Conservation (phyloP, 371 early-diverging fungal genomes). For the Mortierella sp. region DNA sequence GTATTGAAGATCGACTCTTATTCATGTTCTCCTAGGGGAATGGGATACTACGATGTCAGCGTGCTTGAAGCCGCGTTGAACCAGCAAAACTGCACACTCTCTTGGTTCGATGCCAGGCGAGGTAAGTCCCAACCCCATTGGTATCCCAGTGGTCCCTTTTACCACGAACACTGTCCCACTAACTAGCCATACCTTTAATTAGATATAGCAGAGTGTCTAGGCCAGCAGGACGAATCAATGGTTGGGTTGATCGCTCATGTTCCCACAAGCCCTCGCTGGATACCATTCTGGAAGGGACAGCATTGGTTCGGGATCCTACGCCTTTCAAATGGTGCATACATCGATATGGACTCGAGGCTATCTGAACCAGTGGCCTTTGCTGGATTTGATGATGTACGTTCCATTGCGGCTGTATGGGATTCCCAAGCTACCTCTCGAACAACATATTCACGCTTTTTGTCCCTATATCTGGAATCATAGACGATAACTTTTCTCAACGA, state of each 20-base stretch:
- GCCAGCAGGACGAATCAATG: conserved; percentile 46
- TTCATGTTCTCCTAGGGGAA: conserved; percentile 19
- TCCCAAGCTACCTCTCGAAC: no score
- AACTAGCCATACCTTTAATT: not conserved
- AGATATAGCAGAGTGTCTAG: conserved; percentile 41
- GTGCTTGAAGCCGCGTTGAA: conserved; percentile 50
- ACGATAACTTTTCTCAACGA: conserved; percentile 22
- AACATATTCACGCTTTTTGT: no score
- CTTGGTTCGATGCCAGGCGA: conserved; percentile 49
- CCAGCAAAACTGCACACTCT: conserved; percentile 35
- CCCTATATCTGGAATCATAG: conserved; percentile 8
- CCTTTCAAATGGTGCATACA: conserved; percentile 38
- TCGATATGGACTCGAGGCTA: conserved; percentile 46
- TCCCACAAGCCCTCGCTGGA: conserved; percentile 40
- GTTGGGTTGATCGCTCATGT: conserved; percentile 47
- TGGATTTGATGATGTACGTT: conserved; percentile 41
- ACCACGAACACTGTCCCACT: no score
- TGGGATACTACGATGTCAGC: conserved; percentile 51
- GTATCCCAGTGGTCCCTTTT: no score
- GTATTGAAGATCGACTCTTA: not conserved
- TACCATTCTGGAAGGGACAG: conserved; percentile 53
- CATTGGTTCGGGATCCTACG: conserved; percentile 54
- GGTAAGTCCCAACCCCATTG: conserved; percentile 12
- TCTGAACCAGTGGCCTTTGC: conserved; percentile 35
- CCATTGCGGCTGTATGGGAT: no score